These are phyloP conservation scores for Azolla pinnata DNA, from an alignment of 75 land plant genomes.

Conservation along the genomic window DNA sequence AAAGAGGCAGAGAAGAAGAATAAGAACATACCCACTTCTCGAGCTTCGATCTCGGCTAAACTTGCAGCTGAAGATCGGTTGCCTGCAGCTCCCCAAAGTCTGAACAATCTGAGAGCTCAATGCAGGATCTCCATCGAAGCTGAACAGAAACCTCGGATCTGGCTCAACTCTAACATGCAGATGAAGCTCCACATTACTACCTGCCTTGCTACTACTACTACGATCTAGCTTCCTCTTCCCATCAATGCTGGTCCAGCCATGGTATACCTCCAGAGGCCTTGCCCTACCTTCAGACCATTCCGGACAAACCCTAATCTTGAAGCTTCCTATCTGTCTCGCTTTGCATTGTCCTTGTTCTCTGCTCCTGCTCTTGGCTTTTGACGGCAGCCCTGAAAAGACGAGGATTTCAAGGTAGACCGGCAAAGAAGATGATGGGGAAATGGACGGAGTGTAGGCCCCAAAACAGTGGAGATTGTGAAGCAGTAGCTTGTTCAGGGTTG, in stretches of 20 bases:
- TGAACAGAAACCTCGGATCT: conserved; percentile 80
- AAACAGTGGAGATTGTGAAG: conserved; percentile 26
- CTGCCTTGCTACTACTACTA: conserved; percentile 18
- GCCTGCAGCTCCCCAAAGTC: conserved; percentile 45
- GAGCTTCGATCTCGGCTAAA: conserved; percentile 39
- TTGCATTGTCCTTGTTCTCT: too few relatives aligned
- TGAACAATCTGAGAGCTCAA: conserved; percentile 76
- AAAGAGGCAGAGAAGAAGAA: too few relatives aligned
- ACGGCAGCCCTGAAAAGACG: conserved; percentile 55
- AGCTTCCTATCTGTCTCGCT: conserved; percentile 54
- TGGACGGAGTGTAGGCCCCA: conserved; percentile 9
- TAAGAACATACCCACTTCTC: conserved; percentile 26
- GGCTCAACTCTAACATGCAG: conserved; percentile 58
- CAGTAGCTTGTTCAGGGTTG: conserved; percentile 44
- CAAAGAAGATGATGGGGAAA: too few relatives aligned
- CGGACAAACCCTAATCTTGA: conserved; percentile 39
- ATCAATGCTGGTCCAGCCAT: conserved; percentile 43
- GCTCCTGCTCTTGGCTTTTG: conserved; percentile 41
- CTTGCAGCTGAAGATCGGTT: conserved; percentile 91
- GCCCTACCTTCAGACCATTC: conserved; percentile 33
- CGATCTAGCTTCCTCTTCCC: conserved; percentile 12
- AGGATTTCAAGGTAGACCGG: conserved; percentile 39
- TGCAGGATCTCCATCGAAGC: conserved; percentile 75
- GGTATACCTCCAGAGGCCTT: conserved; percentile 32
- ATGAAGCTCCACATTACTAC: conserved; percentile 68